Base-by-base conservation (phyloP, 31 red algal genomes). In the Asparagopsis taxiformis region DNA sequence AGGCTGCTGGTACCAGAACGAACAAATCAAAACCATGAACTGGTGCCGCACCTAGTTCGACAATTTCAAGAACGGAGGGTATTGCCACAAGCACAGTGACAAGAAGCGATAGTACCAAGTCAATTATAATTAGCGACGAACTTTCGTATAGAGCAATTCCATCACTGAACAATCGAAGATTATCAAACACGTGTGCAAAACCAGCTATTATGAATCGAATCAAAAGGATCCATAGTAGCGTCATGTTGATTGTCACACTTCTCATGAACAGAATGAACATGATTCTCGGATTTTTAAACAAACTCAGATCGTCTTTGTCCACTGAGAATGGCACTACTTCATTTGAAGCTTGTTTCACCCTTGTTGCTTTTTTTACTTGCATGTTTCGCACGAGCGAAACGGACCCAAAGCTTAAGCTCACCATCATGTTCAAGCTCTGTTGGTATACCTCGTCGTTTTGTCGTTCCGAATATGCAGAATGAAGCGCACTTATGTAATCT, bases 241-340 rank as follows among this genome's bases (percentile, higher is more conserved):
- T n/a, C 71, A 92, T 92, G 65, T 92, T 92, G 17, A 79, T 65
- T 11, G 89, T 92, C 32, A 92, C 89, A 37, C 79, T 85, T 61
- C 74, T 70, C 64, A 92, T 70, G 68, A 79, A 92, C 29, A 92
- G 66, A 24, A 92, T 65, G 57, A 92, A 79, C 72, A 84, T 77
- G 11, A 92, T 53, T 28, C 72, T 51, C 7, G 62, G 63, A 48
- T 75, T 80, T 10, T 79, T 72, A 68, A 92, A 84, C 23, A 92
- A 21, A 13, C 56, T 59, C 16, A 92, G 33, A 52, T 92, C 77
- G 10, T 85, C 89, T 0, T 50, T 41, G 21, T 68, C 64, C 31
- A 67, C 51, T 19, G 64, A 19, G 11, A 48, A 37, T 55, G 83
- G 72, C 33, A 72, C 32, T 16, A 67, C 33, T 24, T 24, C 64